Base-by-base conservation (phyloP, 192 early-diverging fungal species). In the Phlyctochytrium bullatum region DNA sequence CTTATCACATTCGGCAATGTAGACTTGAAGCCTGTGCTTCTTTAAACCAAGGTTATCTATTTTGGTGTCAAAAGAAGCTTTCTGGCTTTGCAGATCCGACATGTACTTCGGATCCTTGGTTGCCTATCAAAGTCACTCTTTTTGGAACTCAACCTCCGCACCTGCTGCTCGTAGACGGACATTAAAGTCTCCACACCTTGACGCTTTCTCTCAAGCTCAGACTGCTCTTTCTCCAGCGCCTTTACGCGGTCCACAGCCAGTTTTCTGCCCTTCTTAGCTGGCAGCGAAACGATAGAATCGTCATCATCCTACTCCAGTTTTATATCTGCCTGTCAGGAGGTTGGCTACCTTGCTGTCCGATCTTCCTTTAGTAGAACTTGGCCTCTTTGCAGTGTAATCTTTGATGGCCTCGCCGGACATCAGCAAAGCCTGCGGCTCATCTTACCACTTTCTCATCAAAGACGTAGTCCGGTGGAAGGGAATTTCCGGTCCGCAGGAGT, bases 231-330 rank as follows among this genome's bases (percentile, higher is more conserved):
- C 14, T 81, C 80, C 16, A 81, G 53, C 0, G 34, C 12, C 65
- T 81, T 81, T 68, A 81, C 63, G 0, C 76, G 53, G 35, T 76
- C 76, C 2, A 68, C 66, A 1, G 80, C 76, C 29, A 79, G 78
- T 62, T 71, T 73, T 33, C 68, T 35, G 16, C 71, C 76, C 30
- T 73, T 57, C 52, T 77, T 80, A 29, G 67, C 30, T 12, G 65
- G 71, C 40, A 67, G 35, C 3, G 68, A 14, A 12, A 76, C 31
- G 54, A 75, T 78, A 20, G 50, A 36, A 30, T 78, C 73, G 35
- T 77, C 80, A 6, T 74, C 66, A 53, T 71, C 68, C 34, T 68
- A 24, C 24, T 40, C 3, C 17, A 16, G 4, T 64, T 40, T 24
- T 60, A 61, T 51, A n/a, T 51, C 14, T 51, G n/a, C 47, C 0